Evolutionary conservation across 305 asterid genomes (phyloP).

Genomic region (Solanum hybrid): DNA sequence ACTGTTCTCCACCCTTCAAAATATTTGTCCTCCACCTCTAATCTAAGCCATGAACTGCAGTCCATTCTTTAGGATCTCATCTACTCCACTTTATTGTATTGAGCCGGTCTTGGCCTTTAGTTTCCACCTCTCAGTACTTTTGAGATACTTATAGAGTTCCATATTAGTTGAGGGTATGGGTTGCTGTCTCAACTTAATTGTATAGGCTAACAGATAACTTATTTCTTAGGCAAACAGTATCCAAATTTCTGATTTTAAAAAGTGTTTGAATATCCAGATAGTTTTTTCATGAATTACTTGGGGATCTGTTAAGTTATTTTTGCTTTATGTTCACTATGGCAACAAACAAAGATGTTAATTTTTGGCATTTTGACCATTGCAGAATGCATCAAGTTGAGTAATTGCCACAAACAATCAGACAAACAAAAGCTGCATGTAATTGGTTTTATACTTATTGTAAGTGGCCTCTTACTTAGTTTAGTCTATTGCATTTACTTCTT

Average conservation of each 20-base stretch:
- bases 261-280: not conserved
- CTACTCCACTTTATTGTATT: not conserved
- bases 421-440: slow-evolving; percentile 65
- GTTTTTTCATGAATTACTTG: not conserved
- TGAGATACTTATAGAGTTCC: not conserved
- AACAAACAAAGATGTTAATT: not conserved
- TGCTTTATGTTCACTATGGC: not conserved
- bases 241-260: not conserved
- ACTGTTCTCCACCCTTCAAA: too few species aligned
- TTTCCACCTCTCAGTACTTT: not conserved
- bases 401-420: slow-evolving; percentile 56
- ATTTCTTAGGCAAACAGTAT: not conserved
- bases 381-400: slow-evolving; percentile 80
- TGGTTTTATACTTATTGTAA: slow-evolving; percentile 78
- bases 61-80: not conserved
- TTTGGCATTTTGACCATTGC: slow-evolving; percentile 34
- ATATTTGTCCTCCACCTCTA: too few species aligned
- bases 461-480: slow-evolving; percentile 22
- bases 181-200: not conserved
- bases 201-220: not conserved
- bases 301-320: not conserved
- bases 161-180: not conserved
- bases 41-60: not conserved
- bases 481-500: not conserved
- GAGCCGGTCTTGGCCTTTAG: not conserved